These are phyloP conservation scores for Starmerella asiatica DNA, from an alignment of 805 yeast genomes.

Conservation along the genomic window DNA sequence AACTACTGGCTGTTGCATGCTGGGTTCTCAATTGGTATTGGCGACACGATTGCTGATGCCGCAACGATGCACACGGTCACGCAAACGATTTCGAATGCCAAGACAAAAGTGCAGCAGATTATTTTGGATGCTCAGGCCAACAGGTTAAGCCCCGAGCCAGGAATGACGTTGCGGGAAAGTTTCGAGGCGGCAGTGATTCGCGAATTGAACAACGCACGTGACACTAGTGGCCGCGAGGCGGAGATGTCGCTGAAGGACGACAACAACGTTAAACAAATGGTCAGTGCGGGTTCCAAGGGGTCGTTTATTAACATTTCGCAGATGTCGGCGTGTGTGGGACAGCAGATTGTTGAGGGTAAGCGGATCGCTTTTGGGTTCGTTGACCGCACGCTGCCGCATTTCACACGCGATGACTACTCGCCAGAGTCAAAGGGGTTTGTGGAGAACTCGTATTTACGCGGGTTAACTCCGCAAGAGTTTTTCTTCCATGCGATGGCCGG, in stretches of 20 bases:
- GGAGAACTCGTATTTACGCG: slow-evolving; percentile 92
- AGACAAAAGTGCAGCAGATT: slow-evolving; percentile 85
- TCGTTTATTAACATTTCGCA: slow-evolving; percentile 97
- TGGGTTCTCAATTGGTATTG: slow-evolving; percentile 98
- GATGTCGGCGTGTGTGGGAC: slow-evolving; percentile 99
- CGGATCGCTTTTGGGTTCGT: slow-evolving; percentile 97
- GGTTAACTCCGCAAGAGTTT: slow-evolving; percentile 96
- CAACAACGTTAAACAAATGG: slow-evolving; percentile 98
- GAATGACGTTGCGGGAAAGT: slow-evolving; percentile 98
- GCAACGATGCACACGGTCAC: slow-evolving; percentile 89
- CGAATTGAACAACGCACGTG: slow-evolving; percentile 94
- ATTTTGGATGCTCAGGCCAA: slow-evolving; percentile 86
- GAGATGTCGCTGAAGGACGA: slow-evolving; percentile 88
- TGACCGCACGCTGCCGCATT: slow-evolving; percentile 94
- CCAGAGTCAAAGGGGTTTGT: slow-evolving; percentile 98
- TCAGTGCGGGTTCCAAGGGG: slow-evolving; percentile 97
- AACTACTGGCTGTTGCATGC: slow-evolving; percentile 93
- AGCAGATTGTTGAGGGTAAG: slow-evolving; percentile 98
- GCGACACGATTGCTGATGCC: slow-evolving; percentile 98
- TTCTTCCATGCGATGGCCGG: slow-evolving; percentile 99
- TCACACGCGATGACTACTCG: slow-evolving; percentile 94
- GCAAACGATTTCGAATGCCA: slow-evolving; percentile 83
- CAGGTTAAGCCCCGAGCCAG: slow-evolving; percentile 85
- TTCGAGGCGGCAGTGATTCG: slow-evolving; percentile 95
- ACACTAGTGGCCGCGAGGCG: slow-evolving; percentile 96